Base-by-base conservation (phyloP, 768 basidiomycete species). In the Amanita rubescens region DNA sequence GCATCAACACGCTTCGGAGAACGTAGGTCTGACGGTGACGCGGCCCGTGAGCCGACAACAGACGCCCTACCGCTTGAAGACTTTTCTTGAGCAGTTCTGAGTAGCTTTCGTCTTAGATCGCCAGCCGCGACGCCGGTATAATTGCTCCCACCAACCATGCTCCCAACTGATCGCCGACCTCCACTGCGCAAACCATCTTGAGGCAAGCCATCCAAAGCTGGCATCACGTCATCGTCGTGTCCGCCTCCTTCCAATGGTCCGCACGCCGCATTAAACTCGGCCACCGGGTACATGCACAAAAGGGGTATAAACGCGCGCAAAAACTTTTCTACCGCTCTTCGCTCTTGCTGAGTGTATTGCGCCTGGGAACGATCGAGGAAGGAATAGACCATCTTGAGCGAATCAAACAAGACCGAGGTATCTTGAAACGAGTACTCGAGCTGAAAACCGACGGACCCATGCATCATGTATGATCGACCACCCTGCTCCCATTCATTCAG, bases 341-440 rank as follows among this genome's bases (percentile, higher is more conserved):
- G 81, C 70, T 98, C 95, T 49, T 76, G 74, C 2, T 77, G 68
- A 55, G 83, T 87, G 67, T 90, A 90, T 54, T 81, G 79, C 14
- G 77, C 80, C 59, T 84, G 82, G 44, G 87, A 86, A 64, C 87
- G 90, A 62, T 97, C 95, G 60, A 99, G 77, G 73, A 90, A 97
- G 12, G 85, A 84, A 65, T 90, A 87, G 56, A 94, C 80, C 69
- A 99, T 78, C 73, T 93, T 93, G 65, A 95, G 78, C 24, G 84
- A 79, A 68, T 99, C 96, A 58, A 89, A 85, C 62, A 99, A 69
- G 39, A 95, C 87, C 17, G 79, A 78, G 7, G 78, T 80, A 65
- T 97, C 91, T 51, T 79, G 71, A 67, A 97, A 83, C 33, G 76
- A 68, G 64, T 85, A 94, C 59, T 87, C 83, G 38, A 94, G 79